Base-by-base conservation (phyloP, 2,329 filamentous ascomycete genomes). In the Raffaelea albimanens region DNA sequence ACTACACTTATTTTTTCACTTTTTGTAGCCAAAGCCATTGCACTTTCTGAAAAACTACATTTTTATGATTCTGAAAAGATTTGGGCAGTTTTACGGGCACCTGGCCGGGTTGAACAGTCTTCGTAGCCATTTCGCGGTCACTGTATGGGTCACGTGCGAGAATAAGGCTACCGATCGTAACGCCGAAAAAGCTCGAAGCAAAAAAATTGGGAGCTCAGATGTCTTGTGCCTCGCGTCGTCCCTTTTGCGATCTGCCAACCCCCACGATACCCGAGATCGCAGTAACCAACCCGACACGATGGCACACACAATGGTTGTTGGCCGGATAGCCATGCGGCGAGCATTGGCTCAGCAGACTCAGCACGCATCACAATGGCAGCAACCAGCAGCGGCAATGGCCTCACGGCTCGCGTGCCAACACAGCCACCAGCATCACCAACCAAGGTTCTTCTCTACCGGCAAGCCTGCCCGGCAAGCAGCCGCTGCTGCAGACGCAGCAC, bases 261-360 rank as follows among this genome's bases (percentile, higher is more conserved):
- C 29, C n/a, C 19, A 34, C 42, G 42, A 36, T 7, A 29, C 25
- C 25, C n/a, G n/a, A n/a, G n/a, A n/a, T n/a, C n/a, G n/a, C n/a
- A 29, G 25, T 13, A 29, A 29, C 25, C n/a, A 39, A 39, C 20
- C 20, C n/a, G 48, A 38, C 5, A 40, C 43, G n/a, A 46, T 46
- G 50, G 43, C 46, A 43, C 50, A 40, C 52, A 58, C 50, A 56
- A 61, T 55, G 53, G 70, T 67, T 65, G 68, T 68, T 53, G 71
- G 67, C 58, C 59, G 63, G 54, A 61, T 65, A 54, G 82, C 77
- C 61, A 63, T 81, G 45, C 71, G 72, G 53, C 64, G 66, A 52
- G 67, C 65, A 50, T 64, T 70, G 49, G 57, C 62, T 50, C 53
- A 63, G 42, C 49, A 58, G 45, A 59, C 57, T 52, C 59, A 58